Conservation (phyloP, 2,329 filamentous ascomycete species). For the Didymella segeticola region DNA sequence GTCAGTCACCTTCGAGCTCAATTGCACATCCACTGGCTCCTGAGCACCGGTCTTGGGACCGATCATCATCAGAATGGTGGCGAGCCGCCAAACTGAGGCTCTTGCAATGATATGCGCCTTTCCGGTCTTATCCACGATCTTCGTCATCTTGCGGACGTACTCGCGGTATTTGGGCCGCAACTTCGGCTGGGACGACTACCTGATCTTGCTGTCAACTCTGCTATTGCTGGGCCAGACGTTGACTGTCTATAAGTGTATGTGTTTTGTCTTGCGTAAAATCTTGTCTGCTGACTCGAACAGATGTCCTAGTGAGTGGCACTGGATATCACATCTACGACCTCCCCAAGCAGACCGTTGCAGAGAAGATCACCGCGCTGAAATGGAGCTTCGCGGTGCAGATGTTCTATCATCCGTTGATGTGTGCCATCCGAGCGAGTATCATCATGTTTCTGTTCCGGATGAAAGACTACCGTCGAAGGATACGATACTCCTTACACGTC, state of each 20-base stretch:
- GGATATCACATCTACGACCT: slow-evolving; percentile 44
- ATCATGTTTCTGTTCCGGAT: slow-evolving; percentile 49
- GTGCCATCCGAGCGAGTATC: slow-evolving; percentile 46
- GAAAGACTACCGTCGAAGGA: slow-evolving; percentile 39
- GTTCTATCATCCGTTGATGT: slow-evolving; percentile 49
- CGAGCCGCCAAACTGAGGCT: slow-evolving; percentile 36
- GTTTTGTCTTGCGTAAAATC: too few relatives aligned
- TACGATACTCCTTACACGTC: slow-evolving; percentile 39
- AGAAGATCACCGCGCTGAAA: slow-evolving; percentile 35
- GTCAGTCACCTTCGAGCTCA: background rate
- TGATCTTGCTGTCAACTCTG: slow-evolving; percentile 37
- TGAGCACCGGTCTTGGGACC: background rate
- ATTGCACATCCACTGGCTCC: background rate
- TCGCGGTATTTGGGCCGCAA: slow-evolving; percentile 42
- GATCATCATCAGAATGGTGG: slow-evolving; percentile 25
- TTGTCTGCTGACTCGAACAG: slow-evolving; percentile 17
- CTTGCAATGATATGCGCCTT: slow-evolving; percentile 38
- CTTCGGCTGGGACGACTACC: slow-evolving; percentile 44
- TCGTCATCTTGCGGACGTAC: slow-evolving; percentile 34
- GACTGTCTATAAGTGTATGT: slow-evolving; percentile 35
- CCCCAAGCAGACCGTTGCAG: slow-evolving; percentile 35
- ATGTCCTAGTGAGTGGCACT: slow-evolving; percentile 40
- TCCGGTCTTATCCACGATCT: slow-evolving; percentile 36
- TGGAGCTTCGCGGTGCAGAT: slow-evolving; percentile 49
- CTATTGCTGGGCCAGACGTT: slow-evolving; percentile 34